These are phyloP conservation scores for Parafenestella ontariensis DNA, from an alignment of 2,329 filamentous ascomycete species.

Conservation along the genomic window DNA sequence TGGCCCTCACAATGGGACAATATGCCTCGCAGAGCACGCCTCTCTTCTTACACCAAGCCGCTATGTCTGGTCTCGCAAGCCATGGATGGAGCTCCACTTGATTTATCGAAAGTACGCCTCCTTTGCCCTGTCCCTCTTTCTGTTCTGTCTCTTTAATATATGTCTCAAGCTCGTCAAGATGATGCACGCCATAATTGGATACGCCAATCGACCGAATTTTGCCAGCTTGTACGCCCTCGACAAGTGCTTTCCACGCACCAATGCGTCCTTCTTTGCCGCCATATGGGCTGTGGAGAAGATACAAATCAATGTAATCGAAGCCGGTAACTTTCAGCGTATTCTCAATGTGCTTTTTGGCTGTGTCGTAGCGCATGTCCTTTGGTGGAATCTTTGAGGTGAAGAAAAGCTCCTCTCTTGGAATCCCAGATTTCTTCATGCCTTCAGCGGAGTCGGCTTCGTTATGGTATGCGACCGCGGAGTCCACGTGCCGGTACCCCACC, in stretches of 20 bases:
- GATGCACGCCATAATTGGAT: constrained; percentile 63
- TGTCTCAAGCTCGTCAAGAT: constrained; percentile 61
- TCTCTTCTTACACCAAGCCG: constrained; percentile 72
- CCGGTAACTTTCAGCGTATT: constrained; percentile 60
- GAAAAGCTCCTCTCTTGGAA: constrained; percentile 68
- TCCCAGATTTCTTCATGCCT: constrained; percentile 64
- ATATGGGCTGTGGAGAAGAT: constrained; percentile 62
- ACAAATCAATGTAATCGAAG: constrained; percentile 73
- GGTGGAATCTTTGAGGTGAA: constrained; percentile 74
- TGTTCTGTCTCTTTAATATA: constrained; percentile 69
- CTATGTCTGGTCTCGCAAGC: constrained; percentile 80
- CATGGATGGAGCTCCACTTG: constrained; percentile 89
- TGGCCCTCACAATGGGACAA: constrained; percentile 53
- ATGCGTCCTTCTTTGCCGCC: constrained; percentile 58
- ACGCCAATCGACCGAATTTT: constrained; percentile 63
- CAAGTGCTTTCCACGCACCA: constrained; percentile 62
- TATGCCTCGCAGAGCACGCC: constrained; percentile 58
- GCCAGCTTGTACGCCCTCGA: constrained; percentile 60
- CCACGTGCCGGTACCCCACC: constrained; percentile 68
- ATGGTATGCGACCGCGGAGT: constrained; percentile 69
- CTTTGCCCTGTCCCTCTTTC: constrained; percentile 67
- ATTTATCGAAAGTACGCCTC: constrained; percentile 78
- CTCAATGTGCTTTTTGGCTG: constrained; percentile 66
- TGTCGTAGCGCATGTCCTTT: constrained; percentile 65
- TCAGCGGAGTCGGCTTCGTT: constrained; percentile 73